phyloP scores from a whole-genome alignment of 495 filamentous ascomycete species.

The Penicillium samsonianum region DNA sequence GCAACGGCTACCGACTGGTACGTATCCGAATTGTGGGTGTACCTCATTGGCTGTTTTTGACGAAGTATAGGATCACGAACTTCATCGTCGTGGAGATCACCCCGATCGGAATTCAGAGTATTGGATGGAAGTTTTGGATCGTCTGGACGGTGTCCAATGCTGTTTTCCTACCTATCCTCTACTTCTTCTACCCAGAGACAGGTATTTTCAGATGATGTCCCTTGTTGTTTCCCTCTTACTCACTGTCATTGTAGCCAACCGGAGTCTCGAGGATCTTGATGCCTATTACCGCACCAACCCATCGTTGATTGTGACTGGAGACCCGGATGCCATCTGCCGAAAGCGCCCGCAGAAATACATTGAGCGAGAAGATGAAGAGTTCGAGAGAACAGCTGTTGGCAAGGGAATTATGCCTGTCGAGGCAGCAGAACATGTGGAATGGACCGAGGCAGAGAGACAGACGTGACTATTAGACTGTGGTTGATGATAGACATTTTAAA shows the following conservation, averaged over 20 bases:
- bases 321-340: slow-evolving; percentile 6
- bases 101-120: slow-evolving; percentile 55
- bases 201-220: slow-evolving; percentile 19
- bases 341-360: slow-evolving; percentile 2
- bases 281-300: slow-evolving; percentile 47
- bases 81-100: slow-evolving; percentile 64
- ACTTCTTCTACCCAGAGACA: slow-evolving; percentile 65
- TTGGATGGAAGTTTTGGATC: slow-evolving; percentile 62
- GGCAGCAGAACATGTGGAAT: slow-evolving; percentile 4
- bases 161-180: slow-evolving; percentile 59
- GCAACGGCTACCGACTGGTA: slow-evolving; percentile 62
- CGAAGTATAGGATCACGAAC: slow-evolving; percentile 49
- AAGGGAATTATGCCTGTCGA: background rate
- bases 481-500: background rate
- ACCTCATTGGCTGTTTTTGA: background rate
- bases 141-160: slow-evolving; percentile 62
- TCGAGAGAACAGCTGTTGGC: background rate
- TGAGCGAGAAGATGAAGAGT: slow-evolving; percentile 2
- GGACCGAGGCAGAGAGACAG: background rate
- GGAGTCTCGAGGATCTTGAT: slow-evolving; percentile 48
- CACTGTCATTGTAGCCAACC: slow-evolving; percentile 35
- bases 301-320: slow-evolving; percentile 27
- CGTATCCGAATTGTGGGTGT: background rate
- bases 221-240: slow-evolving; percentile 9
- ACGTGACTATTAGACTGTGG: background rate